Base-by-base conservation (phyloP, 176 grass and related monocot species). In the Oryza nivara region DNA sequence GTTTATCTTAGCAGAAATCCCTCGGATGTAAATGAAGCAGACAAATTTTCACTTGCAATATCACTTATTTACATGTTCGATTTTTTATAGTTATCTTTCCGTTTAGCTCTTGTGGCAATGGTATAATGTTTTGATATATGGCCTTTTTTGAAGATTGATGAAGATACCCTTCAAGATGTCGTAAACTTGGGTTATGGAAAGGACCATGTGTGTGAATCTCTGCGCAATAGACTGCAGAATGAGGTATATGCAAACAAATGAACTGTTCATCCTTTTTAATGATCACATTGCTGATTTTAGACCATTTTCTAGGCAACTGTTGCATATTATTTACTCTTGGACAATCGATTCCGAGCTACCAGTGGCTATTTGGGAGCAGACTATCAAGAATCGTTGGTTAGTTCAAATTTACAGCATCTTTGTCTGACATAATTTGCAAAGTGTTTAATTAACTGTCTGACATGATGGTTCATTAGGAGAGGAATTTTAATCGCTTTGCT, bases 301-400 rank as follows among this genome's bases (percentile, higher is more conserved):
- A 80, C 72, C 79, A 80, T 44, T 66, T 90, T 75, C 49, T 73
- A 98, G 96, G 93, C 93, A 80, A 98, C 96, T 81, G 96, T 98
- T 76, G 90, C 89, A 44, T 98, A 98, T 90, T 94, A 96, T 79
- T 93, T 98, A 67, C 93, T 94, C 82, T 34, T 98, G 91, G 96
- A 98, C 86, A 94, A 92, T 91, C 89, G 93, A 11, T 98, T 98
- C 65, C 93, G 88, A 79, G 74, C 93, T 52, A 94, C 89, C 32
- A 94, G 86, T 83, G 96, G 91, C 48, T 96, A 98, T 87, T 83
- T 98, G 28, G 96, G 96, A 17, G 93, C 89, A 78, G 91, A 94
- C 45, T 94, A 89, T 77, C 93, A 94, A 86, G 91, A 95, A 84
- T 40, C 86, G 76, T 82, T 79, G 89, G 96, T 99, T 75, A 86